phyloP scores from a whole-genome alignment of 129 eudicot species.

The Flaveria brownii region DNA sequence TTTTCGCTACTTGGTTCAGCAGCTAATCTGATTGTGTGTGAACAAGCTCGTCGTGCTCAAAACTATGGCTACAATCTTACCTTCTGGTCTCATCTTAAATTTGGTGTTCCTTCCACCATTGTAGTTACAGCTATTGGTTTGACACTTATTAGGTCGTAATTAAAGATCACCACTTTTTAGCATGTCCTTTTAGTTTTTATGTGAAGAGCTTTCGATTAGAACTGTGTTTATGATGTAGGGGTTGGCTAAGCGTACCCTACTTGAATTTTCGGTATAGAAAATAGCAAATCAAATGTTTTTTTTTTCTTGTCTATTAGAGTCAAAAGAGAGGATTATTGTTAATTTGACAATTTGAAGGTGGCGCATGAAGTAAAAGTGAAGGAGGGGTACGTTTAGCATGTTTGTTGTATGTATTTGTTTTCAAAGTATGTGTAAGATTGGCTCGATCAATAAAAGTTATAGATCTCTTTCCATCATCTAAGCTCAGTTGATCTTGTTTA shows the following conservation, averaged over 20 bases:
- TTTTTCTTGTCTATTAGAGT: no score
- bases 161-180: neutral
- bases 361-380: no score
- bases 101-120: conserved; percentile 86
- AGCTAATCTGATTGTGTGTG: conserved; percentile 89
- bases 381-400: no score
- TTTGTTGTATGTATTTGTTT: neutral
- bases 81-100: conserved; percentile 78
- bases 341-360: no score
- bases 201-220: neutral
- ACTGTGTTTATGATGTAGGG: neutral
- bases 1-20: conserved; percentile 87
- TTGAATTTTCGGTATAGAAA: no score
- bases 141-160: conserved; percentile 59
- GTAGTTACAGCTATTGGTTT: conserved; percentile 79
- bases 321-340: no score
- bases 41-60: conserved; percentile 86
- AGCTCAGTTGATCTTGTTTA: no score
- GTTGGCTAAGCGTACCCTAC: no score
- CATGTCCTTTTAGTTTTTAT: neutral
- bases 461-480: neutral
- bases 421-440: conserved; percentile 1
- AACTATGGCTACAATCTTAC: conserved; percentile 69
- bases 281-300: no score
- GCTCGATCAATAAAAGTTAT: neutral